Conservation (phyloP, 2,329 filamentous ascomycete species). For the Claviceps purpurea region DNA sequence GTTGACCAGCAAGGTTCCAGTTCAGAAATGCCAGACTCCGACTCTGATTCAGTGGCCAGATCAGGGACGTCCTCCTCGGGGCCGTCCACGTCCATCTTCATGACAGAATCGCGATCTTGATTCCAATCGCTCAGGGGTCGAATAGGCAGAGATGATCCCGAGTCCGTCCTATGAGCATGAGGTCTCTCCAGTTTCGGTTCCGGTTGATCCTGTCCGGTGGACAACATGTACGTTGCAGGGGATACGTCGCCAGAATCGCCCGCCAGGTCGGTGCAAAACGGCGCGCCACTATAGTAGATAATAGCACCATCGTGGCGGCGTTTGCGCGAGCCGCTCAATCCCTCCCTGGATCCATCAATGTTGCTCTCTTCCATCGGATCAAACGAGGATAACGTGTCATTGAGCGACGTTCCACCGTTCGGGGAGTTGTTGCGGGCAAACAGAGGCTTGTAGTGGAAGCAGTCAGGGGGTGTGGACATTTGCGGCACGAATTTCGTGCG, state of each 20-base stretch:
- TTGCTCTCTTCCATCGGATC: constrained; percentile 35
- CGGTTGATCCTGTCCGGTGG: constrained; percentile 26
- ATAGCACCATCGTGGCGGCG: constrained; percentile 57
- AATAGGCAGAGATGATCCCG: constrained; percentile 36
- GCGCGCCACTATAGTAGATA: constrained; percentile 70
- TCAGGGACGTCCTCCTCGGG: constrained; percentile 15
- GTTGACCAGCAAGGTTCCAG: constrained; percentile 34
- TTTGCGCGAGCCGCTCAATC: constrained; percentile 36
- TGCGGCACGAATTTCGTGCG: constrained; percentile 26
- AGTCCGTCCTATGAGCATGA: constrained; percentile 27
- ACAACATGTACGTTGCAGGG: constrained; percentile 34
- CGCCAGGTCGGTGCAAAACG: constrained; percentile 69
- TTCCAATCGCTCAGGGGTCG: constrained; percentile 34
- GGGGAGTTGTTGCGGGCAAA: constrained; percentile 39
- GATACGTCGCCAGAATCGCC: constrained; percentile 44
- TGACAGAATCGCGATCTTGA: constrained; percentile 7
- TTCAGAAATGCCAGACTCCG: constrained; percentile 25
- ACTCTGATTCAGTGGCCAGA: constrained; percentile 21
- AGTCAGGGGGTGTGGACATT: constrained; percentile 26
- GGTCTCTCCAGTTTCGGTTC: constrained; percentile 10
- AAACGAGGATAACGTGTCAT: constrained; percentile 36
- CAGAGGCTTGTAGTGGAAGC: constrained; percentile 51
- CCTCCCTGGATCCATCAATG: constrained; percentile 32
- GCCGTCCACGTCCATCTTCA: constrained; percentile 17
- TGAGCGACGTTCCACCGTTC: constrained; percentile 32